Evolutionary conservation across 2,329 filamentous ascomycete genomes (phyloP).

Genomic region (Alternaria gansuensis): DNA sequence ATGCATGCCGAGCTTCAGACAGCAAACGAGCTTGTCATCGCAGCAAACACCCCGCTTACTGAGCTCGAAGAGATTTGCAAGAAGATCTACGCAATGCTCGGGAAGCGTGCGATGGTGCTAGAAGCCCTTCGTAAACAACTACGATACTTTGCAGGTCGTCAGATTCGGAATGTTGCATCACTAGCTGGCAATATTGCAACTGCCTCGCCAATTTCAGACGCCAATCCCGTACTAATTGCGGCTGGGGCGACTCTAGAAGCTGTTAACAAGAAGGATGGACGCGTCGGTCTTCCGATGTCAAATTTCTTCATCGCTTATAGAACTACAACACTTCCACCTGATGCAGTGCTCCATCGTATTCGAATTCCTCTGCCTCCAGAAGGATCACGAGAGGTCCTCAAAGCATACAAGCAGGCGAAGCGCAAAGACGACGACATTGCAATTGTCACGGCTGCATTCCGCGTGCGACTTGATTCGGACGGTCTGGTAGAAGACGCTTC

Average conservation of each 20-base stretch:
- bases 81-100: constrained; percentile 67
- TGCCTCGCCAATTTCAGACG: constrained; percentile 91
- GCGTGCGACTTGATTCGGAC: constrained; percentile 73
- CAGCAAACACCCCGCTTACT: constrained; percentile 88
- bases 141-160: constrained; percentile 89
- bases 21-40: constrained; percentile 70
- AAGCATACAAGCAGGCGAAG: constrained; percentile 95
- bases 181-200: constrained; percentile 92
- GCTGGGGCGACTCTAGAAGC: constrained; percentile 81
- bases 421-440: constrained; percentile 97
- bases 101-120: constrained; percentile 48
- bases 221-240: constrained; percentile 90
- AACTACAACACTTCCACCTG: constrained; percentile 77
- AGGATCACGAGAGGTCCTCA: constrained; percentile 77
- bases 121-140: constrained; percentile 88
- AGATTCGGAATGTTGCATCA: constrained; percentile 94
- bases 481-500: constrained; percentile 76
- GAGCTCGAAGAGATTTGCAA: constrained; percentile 86
- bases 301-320: constrained; percentile 92
- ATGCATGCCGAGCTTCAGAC: constrained; percentile 40
- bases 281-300: constrained; percentile 72
- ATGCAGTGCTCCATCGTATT: constrained; percentile 84
- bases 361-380: constrained; percentile 75
- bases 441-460: constrained; percentile 87
- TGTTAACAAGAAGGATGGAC: constrained; percentile 71